Evolutionary conservation across 257 asterid genomes (phyloP), one percentile per base, ranked within the genome.

Genomic region (Solanum medicagineum): DNA sequence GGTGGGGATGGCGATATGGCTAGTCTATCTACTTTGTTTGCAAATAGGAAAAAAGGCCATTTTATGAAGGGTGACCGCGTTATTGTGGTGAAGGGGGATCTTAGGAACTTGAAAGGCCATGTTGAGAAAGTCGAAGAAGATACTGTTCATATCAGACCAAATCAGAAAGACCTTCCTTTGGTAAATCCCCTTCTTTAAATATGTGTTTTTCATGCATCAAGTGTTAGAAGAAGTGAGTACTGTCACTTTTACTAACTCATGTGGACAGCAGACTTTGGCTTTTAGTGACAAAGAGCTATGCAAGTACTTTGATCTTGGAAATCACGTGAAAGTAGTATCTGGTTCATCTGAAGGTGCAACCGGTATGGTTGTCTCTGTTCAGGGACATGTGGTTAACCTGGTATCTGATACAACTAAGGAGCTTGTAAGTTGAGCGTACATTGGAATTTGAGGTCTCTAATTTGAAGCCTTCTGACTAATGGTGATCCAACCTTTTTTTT

Each of bases 51-150:
- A 89, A 97, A 95, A 85, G 99, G 99, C 74, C 98, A 95, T 84
- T 97, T 97, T 88, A 88, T 94, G 96, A 97, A 97, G 91, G 98
- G 98, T 65, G 99, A 97, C 84, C 90, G 95, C 84, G 98, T 97
- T 62, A 95, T 97, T 91, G 93, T 95, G 66, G 89, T 94, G 74
- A 97, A 97, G 88, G 99, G 99, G 73, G 98, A 97, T 91, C 93
- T 95, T 55, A 93, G 88, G 91, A 97, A 95, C 89, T 87, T 95
- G 87, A 93, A 94, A 89, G 98, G 98, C 86, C 88, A 90, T 81
- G 98, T 97, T 89, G 99, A 95, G 90, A 95, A 94, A 88, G 98
- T 97, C 69, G 99, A 97, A 92, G 99, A 95, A 90, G 96, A 92
- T 86, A 94, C 97, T 44, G 98, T 97, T 63, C 97, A 97, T 90